Conservation (phyloP, 208 protist genomes). For the Acanthamoeba healyi region DNA sequence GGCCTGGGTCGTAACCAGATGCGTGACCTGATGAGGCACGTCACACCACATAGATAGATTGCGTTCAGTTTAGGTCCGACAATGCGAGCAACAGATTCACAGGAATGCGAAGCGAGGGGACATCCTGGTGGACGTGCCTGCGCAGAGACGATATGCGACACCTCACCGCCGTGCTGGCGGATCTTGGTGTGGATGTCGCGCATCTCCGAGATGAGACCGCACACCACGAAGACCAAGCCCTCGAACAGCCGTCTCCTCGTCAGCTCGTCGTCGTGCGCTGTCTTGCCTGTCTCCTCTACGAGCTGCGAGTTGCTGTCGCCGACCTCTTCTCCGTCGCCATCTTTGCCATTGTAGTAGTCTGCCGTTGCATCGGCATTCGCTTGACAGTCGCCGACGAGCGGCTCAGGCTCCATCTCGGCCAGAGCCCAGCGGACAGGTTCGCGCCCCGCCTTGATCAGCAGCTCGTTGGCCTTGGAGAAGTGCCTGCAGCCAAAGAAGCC, state of each 20-base stretch:
- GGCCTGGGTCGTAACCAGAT: not conserved
- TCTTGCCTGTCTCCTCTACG: not conserved
- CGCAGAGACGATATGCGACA: not conserved
- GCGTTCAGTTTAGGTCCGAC: too few species aligned
- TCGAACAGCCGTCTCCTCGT: too few species aligned
- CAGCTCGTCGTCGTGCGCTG: not conserved
- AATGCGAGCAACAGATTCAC: too few species aligned
- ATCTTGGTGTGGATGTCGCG: not conserved
- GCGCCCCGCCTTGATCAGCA: not conserved
- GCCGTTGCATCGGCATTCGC: too few species aligned
- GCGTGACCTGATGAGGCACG: too few species aligned
- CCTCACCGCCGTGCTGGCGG: not conserved
- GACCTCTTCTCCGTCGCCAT: not conserved
- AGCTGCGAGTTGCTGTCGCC: not conserved
- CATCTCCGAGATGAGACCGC: not conserved
- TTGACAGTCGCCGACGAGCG: too few species aligned
- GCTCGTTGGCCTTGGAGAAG: constrained; percentile 63
- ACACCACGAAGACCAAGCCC: not conserved
- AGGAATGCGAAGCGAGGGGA: too few species aligned
- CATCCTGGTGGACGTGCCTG: not conserved
- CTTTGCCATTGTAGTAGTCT: not conserved
- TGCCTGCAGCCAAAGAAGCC: constrained; percentile 52
- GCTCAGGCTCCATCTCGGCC: not conserved
- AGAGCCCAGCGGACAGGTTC: not conserved
- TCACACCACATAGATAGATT: too few species aligned